phyloP scores from a whole-genome alignment of 2,329 filamentous ascomycete species.

The Xylaria sp. region DNA sequence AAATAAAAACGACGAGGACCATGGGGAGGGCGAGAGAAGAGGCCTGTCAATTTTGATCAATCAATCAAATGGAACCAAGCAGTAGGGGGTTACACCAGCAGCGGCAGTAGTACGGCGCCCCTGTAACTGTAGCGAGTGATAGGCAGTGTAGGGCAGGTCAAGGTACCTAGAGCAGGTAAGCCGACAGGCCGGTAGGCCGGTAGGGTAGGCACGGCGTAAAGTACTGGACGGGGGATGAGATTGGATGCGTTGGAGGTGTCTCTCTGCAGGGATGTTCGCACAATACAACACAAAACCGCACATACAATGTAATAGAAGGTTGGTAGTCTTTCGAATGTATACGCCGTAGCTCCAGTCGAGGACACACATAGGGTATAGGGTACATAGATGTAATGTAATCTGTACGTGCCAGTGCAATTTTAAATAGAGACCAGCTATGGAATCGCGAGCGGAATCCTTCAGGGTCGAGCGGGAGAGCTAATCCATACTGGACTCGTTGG shows the following conservation, averaged over 20 bases:
- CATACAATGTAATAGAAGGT: no score
- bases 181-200: no score
- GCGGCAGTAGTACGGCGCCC: slow-evolving; percentile 18
- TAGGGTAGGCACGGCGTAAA: no score
- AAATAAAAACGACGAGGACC: slow-evolving; percentile 16
- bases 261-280: no score
- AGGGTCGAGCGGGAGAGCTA: not conserved
- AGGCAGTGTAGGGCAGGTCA: not conserved
- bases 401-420: no score
- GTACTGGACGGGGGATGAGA: no score
- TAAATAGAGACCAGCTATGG: not conserved
- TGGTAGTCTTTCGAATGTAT: no score
- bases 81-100: slow-evolving; percentile 21
- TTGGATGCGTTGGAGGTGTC: no score
- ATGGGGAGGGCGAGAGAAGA: slow-evolving; percentile 3
- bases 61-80: slow-evolving; percentile 8
- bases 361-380: not conserved
- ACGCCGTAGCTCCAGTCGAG: no score
- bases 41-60: slow-evolving; percentile 5
- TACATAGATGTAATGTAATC: not conserved
- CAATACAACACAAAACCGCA: no score
- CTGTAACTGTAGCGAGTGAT: not conserved
- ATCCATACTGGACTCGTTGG: not conserved
- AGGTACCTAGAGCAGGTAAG: no score
- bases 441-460: not conserved